Base-by-base conservation (phyloP, 352 stramenopile genomes). In the Globisporangium spiculum region DNA sequence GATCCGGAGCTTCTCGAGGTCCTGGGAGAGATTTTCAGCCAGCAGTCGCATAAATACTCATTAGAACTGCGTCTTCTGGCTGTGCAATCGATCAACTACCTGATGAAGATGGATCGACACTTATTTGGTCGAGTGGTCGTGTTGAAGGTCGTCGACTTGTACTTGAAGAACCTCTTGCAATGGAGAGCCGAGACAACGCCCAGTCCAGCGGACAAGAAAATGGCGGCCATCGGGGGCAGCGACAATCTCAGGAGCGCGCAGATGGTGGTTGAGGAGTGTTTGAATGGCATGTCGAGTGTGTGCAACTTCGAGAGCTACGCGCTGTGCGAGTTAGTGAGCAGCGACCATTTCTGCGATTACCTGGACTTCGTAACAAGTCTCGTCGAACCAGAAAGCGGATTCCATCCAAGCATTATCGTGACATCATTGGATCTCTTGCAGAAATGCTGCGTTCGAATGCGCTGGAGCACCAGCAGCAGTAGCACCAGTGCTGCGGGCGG, bases 61-160 rank as follows among this genome's bases (percentile, higher is more conserved):
- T 44, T 75, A 9, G 78, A 89, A 70, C 72, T 87, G 27, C 79
- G 84, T 3, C 67, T 92, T 0, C 69, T 95, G 34, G 83, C 86
- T 1, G 69, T 92, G 26, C 88, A 96, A 63, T 93, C 88, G 5
- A 86, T 94, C 70, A 94, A 94, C 67, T 96, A 96, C 70, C 66
- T 96, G 52, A 75, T 93, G 58, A 96, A 94, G 71, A 83, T 96
- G 82, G 86, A 96, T 62, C 73, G 78, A 10, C 77, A 88, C 53
- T 68, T 88, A 61, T 84, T 90, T 57, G 67, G 80, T 16, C 77
- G 83, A 16, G 68, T 81, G 3, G 75, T 79, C 4, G 75, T 83
- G 32, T 36, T 83, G 26, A 73, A 83, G n/a, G 66, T 85, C 55
- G 74, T 91, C 5, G 66, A 65, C 0, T 67, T 92, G 67, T 93